These are phyloP conservation scores for Podaxis sp. DNA, from an alignment of 768 basidiomycete genomes.

Conservation along the genomic window DNA sequence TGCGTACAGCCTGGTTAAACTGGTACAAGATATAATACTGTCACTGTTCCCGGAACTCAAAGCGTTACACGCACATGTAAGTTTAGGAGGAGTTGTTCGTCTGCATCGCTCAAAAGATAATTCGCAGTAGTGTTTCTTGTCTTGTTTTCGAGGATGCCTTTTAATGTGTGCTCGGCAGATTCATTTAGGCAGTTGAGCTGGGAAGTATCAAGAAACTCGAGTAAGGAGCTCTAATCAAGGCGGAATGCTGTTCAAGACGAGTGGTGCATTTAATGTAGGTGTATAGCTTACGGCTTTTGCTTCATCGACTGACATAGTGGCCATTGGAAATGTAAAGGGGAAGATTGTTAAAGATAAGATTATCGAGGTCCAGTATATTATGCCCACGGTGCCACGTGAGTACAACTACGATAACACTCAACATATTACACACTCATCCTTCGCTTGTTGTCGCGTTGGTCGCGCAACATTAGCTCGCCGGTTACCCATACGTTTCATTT, in stretches of 20 bases:
- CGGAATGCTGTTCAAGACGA: neutral
- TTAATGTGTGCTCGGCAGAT: conserved; percentile 44
- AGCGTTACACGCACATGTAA: conserved; percentile 50
- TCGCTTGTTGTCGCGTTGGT: conserved; percentile 91
- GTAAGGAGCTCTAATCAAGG: conserved; percentile 43
- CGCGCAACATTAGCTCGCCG: conserved; percentile 75
- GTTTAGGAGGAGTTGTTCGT: conserved; percentile 69
- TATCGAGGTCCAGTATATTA: neutral
- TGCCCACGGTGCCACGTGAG: conserved; percentile 1
- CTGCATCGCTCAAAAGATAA: conserved; percentile 66
- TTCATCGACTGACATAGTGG: neutral
- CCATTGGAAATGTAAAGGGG: neutral
- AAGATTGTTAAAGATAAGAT: neutral
- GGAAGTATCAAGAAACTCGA: conserved; percentile 54
- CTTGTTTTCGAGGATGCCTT: conserved; percentile 45
- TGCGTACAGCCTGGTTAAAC: conserved; percentile 70
- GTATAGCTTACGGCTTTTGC: conserved; percentile 2
- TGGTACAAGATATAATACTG: conserved; percentile 22
- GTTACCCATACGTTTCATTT: conserved; percentile 88
- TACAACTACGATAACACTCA: neutral
- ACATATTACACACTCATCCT: conserved; percentile 84
- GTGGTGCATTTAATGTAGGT: neutral
- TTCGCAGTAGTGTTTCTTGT: conserved; percentile 37
- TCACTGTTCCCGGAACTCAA: neutral
- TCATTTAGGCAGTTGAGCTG: conserved; percentile 77